Percentiles rank a stretch among this genome's conserved stretches.
phyloP scores from a whole-genome alignment of 805 yeast genomes.

The Pichia insulana region DNA sequence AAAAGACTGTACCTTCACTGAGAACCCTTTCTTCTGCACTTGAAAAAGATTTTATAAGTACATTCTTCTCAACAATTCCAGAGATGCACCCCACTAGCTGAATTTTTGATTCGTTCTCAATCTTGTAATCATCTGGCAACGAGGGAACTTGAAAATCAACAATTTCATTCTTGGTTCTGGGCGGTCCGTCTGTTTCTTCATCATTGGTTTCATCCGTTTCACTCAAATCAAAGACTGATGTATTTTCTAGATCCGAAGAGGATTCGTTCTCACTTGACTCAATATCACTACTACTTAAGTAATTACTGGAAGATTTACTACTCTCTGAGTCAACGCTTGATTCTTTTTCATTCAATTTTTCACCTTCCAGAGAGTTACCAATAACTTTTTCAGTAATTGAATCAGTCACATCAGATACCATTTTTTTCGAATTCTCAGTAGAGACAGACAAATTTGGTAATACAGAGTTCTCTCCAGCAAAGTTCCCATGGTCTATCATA shows the following conservation, averaged over 20 bases:
- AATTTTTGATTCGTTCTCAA: slow-evolving; percentile 54
- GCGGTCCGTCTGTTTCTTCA: slow-evolving; percentile 44
- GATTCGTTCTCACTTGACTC: slow-evolving; percentile 11
- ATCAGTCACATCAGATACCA: no score
- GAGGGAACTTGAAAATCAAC: slow-evolving; percentile 57
- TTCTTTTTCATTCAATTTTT: no score
- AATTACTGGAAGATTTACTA: slow-evolving; percentile 6
- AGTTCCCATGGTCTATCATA: no score
- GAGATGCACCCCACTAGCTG: slow-evolving; percentile 64
- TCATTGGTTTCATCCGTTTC: slow-evolving; percentile 26
- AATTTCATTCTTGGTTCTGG: slow-evolving; percentile 70
- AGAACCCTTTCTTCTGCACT: slow-evolving; percentile 84
- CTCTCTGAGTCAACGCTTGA: neutral
- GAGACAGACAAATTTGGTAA: no score
- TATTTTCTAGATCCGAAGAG: slow-evolving; percentile 19
- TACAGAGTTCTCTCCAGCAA: no score
- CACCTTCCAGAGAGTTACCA: no score
- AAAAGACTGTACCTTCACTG: slow-evolving; percentile 71
- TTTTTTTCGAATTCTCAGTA: no score
- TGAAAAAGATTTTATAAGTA: slow-evolving; percentile 58
- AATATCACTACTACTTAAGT: no score
- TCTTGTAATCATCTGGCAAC: slow-evolving; percentile 56
- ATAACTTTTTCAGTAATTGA: no score
- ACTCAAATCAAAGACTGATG: slow-evolving; percentile 14
- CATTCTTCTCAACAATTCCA: slow-evolving; percentile 61